These are phyloP conservation scores for Fusarium verticillioides DNA, from an alignment of 2,329 filamentous ascomycete species.

Conservation along the genomic window DNA sequence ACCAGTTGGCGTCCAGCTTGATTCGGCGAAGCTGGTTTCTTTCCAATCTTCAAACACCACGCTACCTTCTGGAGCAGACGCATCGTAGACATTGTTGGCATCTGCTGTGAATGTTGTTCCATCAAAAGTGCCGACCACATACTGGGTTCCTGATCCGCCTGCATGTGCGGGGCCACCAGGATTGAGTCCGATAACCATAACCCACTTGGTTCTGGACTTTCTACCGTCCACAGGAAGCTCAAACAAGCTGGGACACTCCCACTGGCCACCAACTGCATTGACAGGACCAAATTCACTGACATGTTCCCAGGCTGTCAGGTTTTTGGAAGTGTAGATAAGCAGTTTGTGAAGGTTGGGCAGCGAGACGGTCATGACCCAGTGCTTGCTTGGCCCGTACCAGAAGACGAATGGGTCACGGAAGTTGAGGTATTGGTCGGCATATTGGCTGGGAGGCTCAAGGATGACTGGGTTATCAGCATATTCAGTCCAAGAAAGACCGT, in stretches of 20 bases:
- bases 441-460: background rate
- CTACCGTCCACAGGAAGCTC: background rate
- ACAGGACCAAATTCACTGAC: background rate
- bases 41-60: background rate
- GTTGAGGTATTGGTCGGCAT: background rate
- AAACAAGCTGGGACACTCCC: background rate
- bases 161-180: background rate
- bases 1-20: background rate
- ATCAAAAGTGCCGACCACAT: background rate
- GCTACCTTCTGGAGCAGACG: background rate
- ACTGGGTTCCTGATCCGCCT: background rate
- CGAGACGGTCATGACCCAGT: background rate
- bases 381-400: background rate
- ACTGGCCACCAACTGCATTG: background rate
- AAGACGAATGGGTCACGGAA: background rate
- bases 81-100: background rate
- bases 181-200: background rate
- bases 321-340: background rate
- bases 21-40: background rate
- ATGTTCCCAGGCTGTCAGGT: background rate
- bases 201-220: background rate
- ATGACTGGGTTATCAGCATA: background rate
- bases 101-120: background rate
- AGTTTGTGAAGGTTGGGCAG: background rate
- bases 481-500: background rate